Evolutionary conservation across 495 filamentous ascomycete genomes (phyloP).

Genomic region (Lasiosphaeria miniovina): DNA sequence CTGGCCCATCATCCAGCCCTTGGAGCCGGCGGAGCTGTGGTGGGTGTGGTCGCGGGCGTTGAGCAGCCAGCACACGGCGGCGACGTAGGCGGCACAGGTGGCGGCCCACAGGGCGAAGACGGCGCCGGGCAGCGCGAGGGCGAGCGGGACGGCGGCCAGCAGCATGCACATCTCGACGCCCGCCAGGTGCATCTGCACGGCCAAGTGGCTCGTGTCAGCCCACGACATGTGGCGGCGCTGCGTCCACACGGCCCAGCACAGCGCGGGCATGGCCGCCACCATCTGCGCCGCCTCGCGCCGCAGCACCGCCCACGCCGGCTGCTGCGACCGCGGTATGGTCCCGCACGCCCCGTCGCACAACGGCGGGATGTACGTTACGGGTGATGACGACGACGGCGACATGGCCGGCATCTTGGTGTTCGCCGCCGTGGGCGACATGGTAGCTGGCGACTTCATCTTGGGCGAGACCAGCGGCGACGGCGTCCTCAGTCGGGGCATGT

Average conservation of each 20-base stretch:
- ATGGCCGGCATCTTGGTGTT: not conserved
- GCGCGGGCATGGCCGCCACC: slow-evolving; percentile 18
- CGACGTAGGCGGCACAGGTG: slow-evolving; percentile 19
- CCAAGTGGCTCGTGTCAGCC: slow-evolving; percentile 22
- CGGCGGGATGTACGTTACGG: slow-evolving; percentile 34
- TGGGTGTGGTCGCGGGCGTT: slow-evolving; percentile 23
- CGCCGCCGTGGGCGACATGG: not conserved
- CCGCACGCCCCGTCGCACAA: slow-evolving; percentile 37
- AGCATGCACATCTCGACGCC: slow-evolving; percentile 31
- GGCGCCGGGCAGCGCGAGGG: slow-evolving; percentile 29
- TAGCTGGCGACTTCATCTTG: not conserved
- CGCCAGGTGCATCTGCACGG: slow-evolving; percentile 23
- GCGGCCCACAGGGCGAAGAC: slow-evolving; percentile 26
- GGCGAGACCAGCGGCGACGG: not conserved
- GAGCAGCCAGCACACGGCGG: slow-evolving; percentile 24
- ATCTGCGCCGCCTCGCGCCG: slow-evolving; percentile 26
- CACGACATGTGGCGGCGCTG: slow-evolving; percentile 17
- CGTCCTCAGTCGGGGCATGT: not conserved
- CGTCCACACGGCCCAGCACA: slow-evolving; percentile 26
- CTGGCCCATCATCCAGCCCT: slow-evolving; percentile 26
- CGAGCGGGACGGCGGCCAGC: slow-evolving; percentile 26
- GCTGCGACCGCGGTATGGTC: slow-evolving; percentile 32
- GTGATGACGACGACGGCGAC: not conserved
- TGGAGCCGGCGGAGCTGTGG: slow-evolving; percentile 13
- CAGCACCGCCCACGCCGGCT: slow-evolving; percentile 20